Conservation (phyloP, 2,329 filamentous ascomycete genomes). For the Trichoderma oligosporum region DNA sequence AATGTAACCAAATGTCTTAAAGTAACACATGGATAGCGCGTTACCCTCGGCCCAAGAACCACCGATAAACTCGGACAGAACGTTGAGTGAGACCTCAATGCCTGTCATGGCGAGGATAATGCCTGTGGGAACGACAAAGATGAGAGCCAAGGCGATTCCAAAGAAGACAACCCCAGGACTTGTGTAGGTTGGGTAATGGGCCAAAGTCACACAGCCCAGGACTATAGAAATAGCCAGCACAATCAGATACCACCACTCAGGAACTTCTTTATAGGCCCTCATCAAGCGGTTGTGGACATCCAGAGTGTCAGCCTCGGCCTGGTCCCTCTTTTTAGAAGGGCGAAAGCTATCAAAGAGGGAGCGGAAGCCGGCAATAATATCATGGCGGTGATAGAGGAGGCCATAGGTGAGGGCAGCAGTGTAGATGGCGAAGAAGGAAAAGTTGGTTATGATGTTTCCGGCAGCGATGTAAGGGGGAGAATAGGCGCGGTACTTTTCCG, state of each 20-base stretch:
- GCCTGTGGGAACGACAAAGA: conserved; percentile 44
- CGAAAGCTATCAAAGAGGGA: conserved; percentile 7
- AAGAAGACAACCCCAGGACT: conserved; percentile 42
- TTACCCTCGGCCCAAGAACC: conserved; percentile 42
- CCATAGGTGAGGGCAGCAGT: conserved; percentile 39
- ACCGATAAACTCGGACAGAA: conserved; percentile 48
- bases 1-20: conserved; percentile 39
- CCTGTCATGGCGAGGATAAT: conserved; percentile 44
- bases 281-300: conserved; percentile 48
- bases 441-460: conserved; percentile 34
- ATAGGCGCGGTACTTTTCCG: conserved; percentile 38
- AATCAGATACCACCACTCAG: conserved; percentile 46
- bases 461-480: conserved; percentile 42
- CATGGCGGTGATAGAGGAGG: conserved; percentile 38
- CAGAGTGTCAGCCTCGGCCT: conserved; percentile 22
- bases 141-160: conserved; percentile 38
- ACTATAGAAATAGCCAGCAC: conserved; percentile 31
- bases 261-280: conserved; percentile 44
- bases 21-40: conserved; percentile 45
- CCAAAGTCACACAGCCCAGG: conserved; percentile 36
- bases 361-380: conserved; percentile 29
- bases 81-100: conserved; percentile 40
- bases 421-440: conserved; percentile 42
- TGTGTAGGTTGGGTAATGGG: conserved; percentile 41
- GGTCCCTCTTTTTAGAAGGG: conserved; percentile 22